Base-by-base conservation (phyloP, 176 grass and related monocot species). In the Avena atlantica region DNA sequence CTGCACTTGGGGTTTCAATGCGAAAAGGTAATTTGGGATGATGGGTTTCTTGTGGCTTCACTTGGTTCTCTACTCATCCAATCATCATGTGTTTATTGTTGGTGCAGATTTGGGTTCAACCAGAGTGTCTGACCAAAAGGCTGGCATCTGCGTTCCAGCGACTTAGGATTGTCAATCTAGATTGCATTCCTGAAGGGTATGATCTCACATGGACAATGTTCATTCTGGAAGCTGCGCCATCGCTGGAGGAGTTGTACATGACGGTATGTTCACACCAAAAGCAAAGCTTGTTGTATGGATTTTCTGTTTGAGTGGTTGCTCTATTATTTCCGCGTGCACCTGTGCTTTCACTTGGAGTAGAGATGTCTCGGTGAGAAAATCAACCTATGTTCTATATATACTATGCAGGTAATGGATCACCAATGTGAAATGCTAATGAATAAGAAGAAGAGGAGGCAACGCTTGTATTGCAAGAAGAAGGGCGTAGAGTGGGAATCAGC, bases 201-300 rank as follows among this genome's bases (percentile, higher is more conserved):
- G 69, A 72, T 72, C 40, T 72, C 10, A 72, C 40, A 20, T 72
- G 69, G 69, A 21, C 40, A 47, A 72, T 72, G 40, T 72, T 72
- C 21, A 63, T 63, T 24, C 59, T 62, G 21, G 59, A 62, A 62
- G 59, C n/a, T 24, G 59, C 59, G 9, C 59, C 59, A 11, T 63
- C 11, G 4, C 60, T 63, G 21, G 23, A 63, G 60, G 60, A 63
- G 21, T 12, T 63, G 11, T 63, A 63, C 60, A 63, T 63, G 61
- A 27, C 10, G 4, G 61, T 64, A 64, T 29, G 61, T 29, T 24
- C 24, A 0, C 2, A 13, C 24, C 61, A 12, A 25, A 64, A 55
- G 52, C 12, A 25, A 64, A 55, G 52, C 15, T 55, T 55, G 52
- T 5, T 55, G 4, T 55, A 17, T 55, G 4, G 15, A 31, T 17